Evolutionary conservation across 768 basidiomycete genomes (phyloP), one percentile per base, ranked within the genome.

Genomic region (Pleurotus eryngii): DNA sequence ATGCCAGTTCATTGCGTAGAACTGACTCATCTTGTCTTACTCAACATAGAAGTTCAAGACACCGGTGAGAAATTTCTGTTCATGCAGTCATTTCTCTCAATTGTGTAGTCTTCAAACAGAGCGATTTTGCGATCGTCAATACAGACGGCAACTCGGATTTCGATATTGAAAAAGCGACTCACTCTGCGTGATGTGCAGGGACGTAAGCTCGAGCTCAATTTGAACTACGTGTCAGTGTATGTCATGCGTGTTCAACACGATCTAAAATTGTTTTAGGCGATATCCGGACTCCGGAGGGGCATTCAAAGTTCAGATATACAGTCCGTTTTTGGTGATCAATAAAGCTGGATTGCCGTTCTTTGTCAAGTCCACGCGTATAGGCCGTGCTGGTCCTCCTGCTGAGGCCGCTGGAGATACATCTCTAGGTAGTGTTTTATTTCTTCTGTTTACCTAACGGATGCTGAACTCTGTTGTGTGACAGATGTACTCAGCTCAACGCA

Each of bases 1-100:
- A 96, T 96, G 86, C 97, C 97, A 2, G 88, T 98, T 15, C 97
- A 98, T 67, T 95, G 93, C 2, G 92, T 97, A 24, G 95, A 98
- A 66, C 76, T 98, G 2, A 81, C 82, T 4, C 97, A 99, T 70
- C 78, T 98, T 56, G 81, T 98, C 22, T 74, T 98, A 12, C 79
- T 98, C 43, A 98, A 92, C 63, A 80, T 98, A n/a, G 79, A 87
- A 55, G 78, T 97, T 1, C 89, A 98, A 72, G 96, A 98, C 63
- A 90, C 93, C 48, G 85, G 96, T 94, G 63, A 64, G 79, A 57
- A 14, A 1, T 39, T 18, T 49, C 17, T 3, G 30, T 9, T 35
- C 30, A 9, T 35, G 30, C 11, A 11, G 30, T 2, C 11, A 9
- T 35, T 35, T 35, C 11, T 35, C 30, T 35, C 3, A 35, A 35